Evolutionary conservation across 2,329 filamentous ascomycete species (phyloP).

Genomic region (Colletotrichum sp.): DNA sequence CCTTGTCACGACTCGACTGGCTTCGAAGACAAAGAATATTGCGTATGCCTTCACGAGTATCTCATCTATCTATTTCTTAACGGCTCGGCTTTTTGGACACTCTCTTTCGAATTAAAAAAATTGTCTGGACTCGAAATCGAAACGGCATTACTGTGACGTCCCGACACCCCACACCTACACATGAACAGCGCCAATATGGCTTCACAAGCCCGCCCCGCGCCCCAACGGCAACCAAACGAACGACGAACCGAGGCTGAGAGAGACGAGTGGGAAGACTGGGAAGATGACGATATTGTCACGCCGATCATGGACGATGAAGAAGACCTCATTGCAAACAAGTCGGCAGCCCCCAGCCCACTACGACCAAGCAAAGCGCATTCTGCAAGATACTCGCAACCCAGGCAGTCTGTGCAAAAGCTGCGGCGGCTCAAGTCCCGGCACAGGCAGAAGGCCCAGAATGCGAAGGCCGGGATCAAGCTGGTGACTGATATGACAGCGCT

Average conservation of each 20-base stretch:
- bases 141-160: background rate
- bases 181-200: background rate
- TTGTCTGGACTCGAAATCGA: background rate
- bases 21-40: background rate
- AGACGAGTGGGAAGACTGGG: conserved; percentile 61
- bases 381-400: conserved; percentile 12
- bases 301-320: conserved; percentile 44
- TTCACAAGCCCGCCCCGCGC: background rate
- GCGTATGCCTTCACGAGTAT: background rate
- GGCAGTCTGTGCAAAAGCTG: conserved; percentile 45
- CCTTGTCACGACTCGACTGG: background rate
- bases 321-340: conserved; percentile 28
- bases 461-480: conserved; percentile 68
- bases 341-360: conserved; percentile 11
- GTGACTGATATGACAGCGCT: conserved; percentile 71
- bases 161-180: background rate
- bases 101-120: background rate
- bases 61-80: background rate
- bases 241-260: conserved; percentile 11
- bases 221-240: background rate
- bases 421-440: conserved; percentile 61
- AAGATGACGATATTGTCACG: conserved; percentile 50
- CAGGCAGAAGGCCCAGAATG: conserved; percentile 65
- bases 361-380: conserved; percentile 10
- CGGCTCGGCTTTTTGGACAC: background rate